Base-by-base conservation (phyloP, 805 yeast genomes). In the Kuraishia capsulata region DNA sequence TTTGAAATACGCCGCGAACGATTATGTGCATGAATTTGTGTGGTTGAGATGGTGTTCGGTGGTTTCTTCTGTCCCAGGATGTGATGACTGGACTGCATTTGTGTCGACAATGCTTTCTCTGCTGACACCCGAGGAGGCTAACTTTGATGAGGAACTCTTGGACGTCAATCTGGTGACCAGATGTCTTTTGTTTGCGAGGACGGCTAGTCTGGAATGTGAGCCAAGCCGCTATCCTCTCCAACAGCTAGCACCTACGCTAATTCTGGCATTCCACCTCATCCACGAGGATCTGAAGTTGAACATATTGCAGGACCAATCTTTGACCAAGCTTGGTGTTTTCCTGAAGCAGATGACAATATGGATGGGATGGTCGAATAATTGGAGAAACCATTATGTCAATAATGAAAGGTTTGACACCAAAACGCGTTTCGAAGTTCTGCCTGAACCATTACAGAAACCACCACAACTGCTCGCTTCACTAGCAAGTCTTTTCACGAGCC, bases 241-340 rank as follows among this genome's bases (percentile, higher is more conserved):
- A n/a, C 75, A 76, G 23, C 56, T 77, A 48, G 60, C 78, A 0
- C 82, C 90, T 0, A 77, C 73, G 41, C 67, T 85, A 9, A 67
- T 78, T 0, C 57, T 83, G 20, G 74, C 88, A 0, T 57, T 90
- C 35, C 97, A 89, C 59, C 51, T 88, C 29, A 59, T 86, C 2
- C 62, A 88, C 39, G 97, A 90, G 54, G 97, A 90, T 43, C 55
- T 70, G 34, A 68, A 71, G 37, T 61, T 90, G 23, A 77, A 82
- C 47, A 57, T 73, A 2, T 57, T 76, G 20, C 62, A 68, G 4
- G 39, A 50, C 3, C 39, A 48, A 0, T 53, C 61, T 6, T 58
- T 67, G 10, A 47, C 60, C 3, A 57, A 57, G 24, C 48, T 89
- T 21, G 76, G 81, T 0, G 20, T 59, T 1, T 54, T 88, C 18